Base-by-base conservation (phyloP, 345 rosid genomes). In the Lenwebbia sp. region DNA sequence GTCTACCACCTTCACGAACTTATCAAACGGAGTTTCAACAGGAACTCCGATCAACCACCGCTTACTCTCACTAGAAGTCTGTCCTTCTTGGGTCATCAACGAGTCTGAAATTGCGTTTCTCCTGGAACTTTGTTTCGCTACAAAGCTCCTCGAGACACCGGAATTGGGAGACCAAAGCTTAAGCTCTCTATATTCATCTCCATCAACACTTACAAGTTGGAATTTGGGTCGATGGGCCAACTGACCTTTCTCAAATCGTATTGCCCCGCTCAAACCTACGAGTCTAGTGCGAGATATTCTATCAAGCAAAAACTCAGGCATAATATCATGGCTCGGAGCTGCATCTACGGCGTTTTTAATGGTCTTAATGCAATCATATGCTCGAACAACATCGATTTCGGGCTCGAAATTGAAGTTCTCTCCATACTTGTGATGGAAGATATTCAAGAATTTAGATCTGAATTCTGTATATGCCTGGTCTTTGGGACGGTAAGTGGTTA, bases 21-120 rank as follows among this genome's bases (percentile, higher is more conserved):
- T 89, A 60, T 90, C 83, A 15, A 92, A 92, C 7, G 88, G 17
- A 6, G 94, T 91, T 55, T 81, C 88, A 2, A 28, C 82, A 3
- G 93, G 94, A 81, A 94, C 92, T 57, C 88, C 90, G 17, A 93
- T 92, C 7, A 12, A 57, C 92, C 91, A 47, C 21, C 0, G 13
- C 44, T 17, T 17, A 4, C 17, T 33, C 23, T 65, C 44, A 65
- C 76, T 8, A 10, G 86, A 30, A 50, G 10, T 53, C 4, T 0
- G 89, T 84, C 7, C 92, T 93, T 91, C 90, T 91, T 76, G 86
- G 86, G 89, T 92, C 94, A 92, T 88, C 33, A 60, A 60, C 15
- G 7, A 0, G 21, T 28, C 10, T 60, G 4, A 1, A 13, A 17
- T 33, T 65, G 13, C 0, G 2, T 17, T 30, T 65, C 76, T 33